These are phyloP conservation scores for Trichoderma asperelloides DNA, from an alignment of 495 filamentous ascomycete genomes.

Conservation along the genomic window DNA sequence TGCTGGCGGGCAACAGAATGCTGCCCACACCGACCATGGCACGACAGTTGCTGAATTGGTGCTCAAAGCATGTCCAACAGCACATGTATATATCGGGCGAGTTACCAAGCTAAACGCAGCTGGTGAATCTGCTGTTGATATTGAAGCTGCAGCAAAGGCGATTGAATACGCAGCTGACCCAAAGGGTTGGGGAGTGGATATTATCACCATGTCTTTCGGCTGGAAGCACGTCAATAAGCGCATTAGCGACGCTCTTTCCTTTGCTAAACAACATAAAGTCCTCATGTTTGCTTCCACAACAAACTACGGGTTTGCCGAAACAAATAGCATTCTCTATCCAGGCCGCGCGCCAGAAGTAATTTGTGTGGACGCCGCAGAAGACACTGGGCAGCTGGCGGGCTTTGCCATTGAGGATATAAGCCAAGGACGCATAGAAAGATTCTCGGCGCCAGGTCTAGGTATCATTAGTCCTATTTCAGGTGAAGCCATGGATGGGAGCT, in stretches of 20 bases:
- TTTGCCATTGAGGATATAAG: neutral
- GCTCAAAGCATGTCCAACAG: neutral
- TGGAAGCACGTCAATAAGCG: neutral
- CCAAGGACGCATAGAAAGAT: neutral
- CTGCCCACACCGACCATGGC: neutral
- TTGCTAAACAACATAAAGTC: neutral
- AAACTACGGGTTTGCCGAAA: neutral
- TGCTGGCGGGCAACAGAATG: neutral
- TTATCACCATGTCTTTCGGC: neutral
- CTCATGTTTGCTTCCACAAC: neutral
- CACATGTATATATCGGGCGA: neutral
- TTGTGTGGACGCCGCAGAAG: neutral
- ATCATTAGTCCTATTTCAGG: neutral
- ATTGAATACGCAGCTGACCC: neutral
- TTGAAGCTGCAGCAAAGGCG: neutral
- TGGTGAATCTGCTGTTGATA: neutral
- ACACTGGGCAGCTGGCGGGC: neutral
- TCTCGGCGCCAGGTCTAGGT: neutral
- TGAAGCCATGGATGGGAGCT: neutral
- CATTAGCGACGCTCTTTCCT: neutral
- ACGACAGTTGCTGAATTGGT: neutral
- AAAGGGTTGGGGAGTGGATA: neutral
- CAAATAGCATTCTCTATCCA: neutral
- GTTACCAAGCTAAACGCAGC: neutral
- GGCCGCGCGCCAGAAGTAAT: neutral